Percentiles rank a stretch among this genome's conserved stretches.
phyloP scores from a whole-genome alignment of 768 basidiomycete genomes.

The Amanita molliuscula region DNA sequence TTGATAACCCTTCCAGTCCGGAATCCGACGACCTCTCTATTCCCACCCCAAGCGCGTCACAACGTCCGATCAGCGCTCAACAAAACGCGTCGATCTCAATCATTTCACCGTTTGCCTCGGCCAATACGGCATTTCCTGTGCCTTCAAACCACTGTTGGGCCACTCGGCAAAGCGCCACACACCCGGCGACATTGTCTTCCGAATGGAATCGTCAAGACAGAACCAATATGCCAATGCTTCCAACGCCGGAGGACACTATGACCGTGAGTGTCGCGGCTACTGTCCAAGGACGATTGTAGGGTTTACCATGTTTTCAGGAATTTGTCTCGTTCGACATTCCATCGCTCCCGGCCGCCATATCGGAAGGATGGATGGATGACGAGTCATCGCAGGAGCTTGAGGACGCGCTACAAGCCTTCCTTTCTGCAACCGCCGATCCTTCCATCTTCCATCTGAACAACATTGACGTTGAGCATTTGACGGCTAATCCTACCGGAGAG shows the following conservation, averaged over 20 bases:
- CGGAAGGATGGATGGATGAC: constrained; percentile 7
- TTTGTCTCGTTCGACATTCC: constrained; percentile 14
- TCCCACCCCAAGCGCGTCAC: constrained; percentile 7
- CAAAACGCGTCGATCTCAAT: constrained; percentile 3
- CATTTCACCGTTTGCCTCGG: constrained; percentile 3
- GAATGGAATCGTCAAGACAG: constrained; percentile 3
- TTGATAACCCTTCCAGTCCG: constrained; percentile 2
- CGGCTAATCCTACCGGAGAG: constrained; percentile 24
- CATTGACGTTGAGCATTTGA: constrained; percentile 20
- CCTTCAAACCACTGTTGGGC: not conserved
- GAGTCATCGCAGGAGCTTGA: constrained; percentile 8
- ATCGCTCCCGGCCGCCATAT: constrained; percentile 6
- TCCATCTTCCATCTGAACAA: constrained; percentile 25
- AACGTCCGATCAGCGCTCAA: constrained; percentile 6
- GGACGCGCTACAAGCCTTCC: constrained; percentile 18
- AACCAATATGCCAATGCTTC: not conserved
- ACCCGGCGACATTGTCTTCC: not conserved
- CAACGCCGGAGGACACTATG: not conserved
- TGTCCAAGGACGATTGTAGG: not conserved
- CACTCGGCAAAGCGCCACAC: not conserved
- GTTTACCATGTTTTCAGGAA: constrained; percentile 8
- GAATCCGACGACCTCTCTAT: not conserved
- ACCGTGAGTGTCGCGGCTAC: not conserved
- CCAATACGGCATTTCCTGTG: not conserved
- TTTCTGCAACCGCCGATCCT: constrained; percentile 21